Base-by-base conservation (phyloP, 192 early-diverging fungal genomes). In the Coemansia aciculifera region DNA sequence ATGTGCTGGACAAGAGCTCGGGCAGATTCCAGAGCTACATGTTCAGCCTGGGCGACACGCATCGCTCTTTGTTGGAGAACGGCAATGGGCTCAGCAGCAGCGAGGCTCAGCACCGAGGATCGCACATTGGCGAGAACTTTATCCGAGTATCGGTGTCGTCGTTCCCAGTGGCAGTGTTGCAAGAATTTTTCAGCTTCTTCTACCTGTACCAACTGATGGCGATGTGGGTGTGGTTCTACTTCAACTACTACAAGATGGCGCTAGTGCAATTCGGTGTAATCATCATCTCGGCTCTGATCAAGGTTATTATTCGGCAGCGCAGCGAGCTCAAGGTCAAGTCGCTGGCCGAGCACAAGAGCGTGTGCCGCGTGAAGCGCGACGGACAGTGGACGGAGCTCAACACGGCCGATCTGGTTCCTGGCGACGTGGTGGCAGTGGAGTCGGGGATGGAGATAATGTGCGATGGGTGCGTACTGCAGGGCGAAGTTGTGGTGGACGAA, bases 401-500 rank as follows among this genome's bases (percentile, higher is more conserved):
- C 23, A 85, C 86, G 32, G 62, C 68, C 12, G 87, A 88, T 11
- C 71, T 93, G 34, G 88, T 89, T 10, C 90, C 90, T 8, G 92
- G 92, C 32, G 89, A 90, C 71, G 80, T 90, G 15, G 77, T 89
- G 27, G 82, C 81, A 15, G 73, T 87, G 6, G 56, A 63, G 21
- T 69, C 82, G 10, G 77, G 74, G 23, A 71, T 79, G 49, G 71
- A 83, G 27, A 56, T 94, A 17, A 85, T 89, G 32, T 90, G 89
- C 42, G 92, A 94, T 59, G 87, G 85, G 32, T 88, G 89, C 3
- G 77, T 94, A 29, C 62, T 93, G 5, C 68, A 78, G 24, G 92
- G 92, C 40, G 87, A 88, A 36, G 86, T 86, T 0, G 90, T 94
- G 19, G 88, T 88, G 23, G 89, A 94, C 74, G 92, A 94, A 63